Evolutionary conservation across 176 grass and related monocot genomes (phyloP).

Genomic region (Puya raimondii): DNA sequence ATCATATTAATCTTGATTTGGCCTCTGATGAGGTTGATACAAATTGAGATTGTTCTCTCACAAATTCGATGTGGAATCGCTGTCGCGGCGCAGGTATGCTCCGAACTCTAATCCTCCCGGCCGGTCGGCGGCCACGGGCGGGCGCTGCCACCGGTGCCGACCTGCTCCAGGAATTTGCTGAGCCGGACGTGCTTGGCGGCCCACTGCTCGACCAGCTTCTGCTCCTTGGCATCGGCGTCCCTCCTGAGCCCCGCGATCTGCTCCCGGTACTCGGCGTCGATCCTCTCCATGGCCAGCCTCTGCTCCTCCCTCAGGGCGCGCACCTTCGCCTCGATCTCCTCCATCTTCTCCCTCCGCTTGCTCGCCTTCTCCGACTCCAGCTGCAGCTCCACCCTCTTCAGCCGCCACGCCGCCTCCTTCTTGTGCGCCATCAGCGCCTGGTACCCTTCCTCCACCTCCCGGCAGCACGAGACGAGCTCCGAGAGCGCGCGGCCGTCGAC

Average conservation of each 20-base stretch:
- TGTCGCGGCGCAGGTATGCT: too few species aligned
- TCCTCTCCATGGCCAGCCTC: slow-evolving; percentile 47
- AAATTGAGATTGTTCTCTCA: too few species aligned
- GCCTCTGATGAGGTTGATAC: too few species aligned
- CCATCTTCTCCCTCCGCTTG: slow-evolving; percentile 63
- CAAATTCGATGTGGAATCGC: too few species aligned
- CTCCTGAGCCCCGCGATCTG: slow-evolving; percentile 58
- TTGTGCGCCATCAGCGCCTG: slow-evolving; percentile 73
- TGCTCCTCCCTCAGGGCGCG: slow-evolving; percentile 57
- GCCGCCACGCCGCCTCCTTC: slow-evolving; percentile 77
- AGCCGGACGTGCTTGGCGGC: slow-evolving; percentile 71
- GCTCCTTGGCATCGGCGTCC: slow-evolving; percentile 80
- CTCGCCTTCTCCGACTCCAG: slow-evolving; percentile 63
- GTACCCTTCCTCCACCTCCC: slow-evolving; percentile 80
- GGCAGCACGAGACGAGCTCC: slow-evolving; percentile 59
- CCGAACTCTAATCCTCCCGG: too few species aligned
- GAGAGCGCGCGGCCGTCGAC: slow-evolving; percentile 31
- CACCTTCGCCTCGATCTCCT: slow-evolving; percentile 78
- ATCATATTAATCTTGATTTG: too few species aligned
- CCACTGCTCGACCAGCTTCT: slow-evolving; percentile 94
- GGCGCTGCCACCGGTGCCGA: slow-evolving; percentile 25
- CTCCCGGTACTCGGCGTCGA: slow-evolving; percentile 67
- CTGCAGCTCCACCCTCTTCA: slow-evolving; percentile 86
- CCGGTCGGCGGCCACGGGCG: slow-evolving; percentile 1
- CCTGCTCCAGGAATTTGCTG: slow-evolving; percentile 65